Percentiles rank a stretch among this genome's conserved stretches.
These are phyloP conservation scores for Penicillium crystallinum DNA, from an alignment of 495 filamentous ascomycete species.

Conservation along the genomic window DNA sequence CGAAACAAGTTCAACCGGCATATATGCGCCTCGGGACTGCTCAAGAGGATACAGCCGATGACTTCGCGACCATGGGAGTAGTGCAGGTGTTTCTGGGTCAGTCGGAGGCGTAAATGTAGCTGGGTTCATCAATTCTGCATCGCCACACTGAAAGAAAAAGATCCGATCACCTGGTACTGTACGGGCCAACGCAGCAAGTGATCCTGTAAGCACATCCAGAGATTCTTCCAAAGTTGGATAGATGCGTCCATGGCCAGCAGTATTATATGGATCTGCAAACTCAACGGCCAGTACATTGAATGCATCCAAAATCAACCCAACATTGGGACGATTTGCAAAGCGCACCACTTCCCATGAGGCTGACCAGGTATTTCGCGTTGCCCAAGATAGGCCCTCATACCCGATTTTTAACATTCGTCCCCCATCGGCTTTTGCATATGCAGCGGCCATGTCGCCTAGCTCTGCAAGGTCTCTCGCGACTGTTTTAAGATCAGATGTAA, in stretches of 20 bases:
- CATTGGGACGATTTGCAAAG: conserved; percentile 51
- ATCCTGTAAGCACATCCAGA: conserved; percentile 16
- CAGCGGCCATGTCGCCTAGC: conserved; percentile 27
- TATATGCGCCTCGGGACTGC: conserved; percentile 45
- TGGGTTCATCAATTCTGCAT: conserved; percentile 53
- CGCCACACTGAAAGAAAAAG: conserved; percentile 64
- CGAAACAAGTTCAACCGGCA: conserved; percentile 57
- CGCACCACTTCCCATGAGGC: conserved; percentile 56
- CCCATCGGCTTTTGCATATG: conserved; percentile 23
- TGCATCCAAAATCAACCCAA: conserved; percentile 64
- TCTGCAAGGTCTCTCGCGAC: conserved; percentile 29
- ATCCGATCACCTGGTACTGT: conserved; percentile 60
- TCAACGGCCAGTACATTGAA: conserved; percentile 65
- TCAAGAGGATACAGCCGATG: conserved; percentile 54
- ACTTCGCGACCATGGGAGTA: conserved; percentile 31
- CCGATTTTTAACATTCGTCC: conserved; percentile 27
- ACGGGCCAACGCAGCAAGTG: conserved; percentile 41
- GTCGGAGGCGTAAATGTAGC: conserved; percentile 27
- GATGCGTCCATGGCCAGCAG: conserved; percentile 24
- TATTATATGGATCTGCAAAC: conserved; percentile 55
- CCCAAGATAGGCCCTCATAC: conserved; percentile 53
- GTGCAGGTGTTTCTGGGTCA: conserved; percentile 17
- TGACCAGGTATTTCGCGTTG: conserved; percentile 55
- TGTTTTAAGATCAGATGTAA: conserved; percentile 26
- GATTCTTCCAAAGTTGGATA: conserved; percentile 22